A percentile compares a stretch with the other conserved stretches of the same genome.
Evolutionary conservation across 139 green algal species (phyloP).

Genomic region (Asterochloris sp.): DNA sequence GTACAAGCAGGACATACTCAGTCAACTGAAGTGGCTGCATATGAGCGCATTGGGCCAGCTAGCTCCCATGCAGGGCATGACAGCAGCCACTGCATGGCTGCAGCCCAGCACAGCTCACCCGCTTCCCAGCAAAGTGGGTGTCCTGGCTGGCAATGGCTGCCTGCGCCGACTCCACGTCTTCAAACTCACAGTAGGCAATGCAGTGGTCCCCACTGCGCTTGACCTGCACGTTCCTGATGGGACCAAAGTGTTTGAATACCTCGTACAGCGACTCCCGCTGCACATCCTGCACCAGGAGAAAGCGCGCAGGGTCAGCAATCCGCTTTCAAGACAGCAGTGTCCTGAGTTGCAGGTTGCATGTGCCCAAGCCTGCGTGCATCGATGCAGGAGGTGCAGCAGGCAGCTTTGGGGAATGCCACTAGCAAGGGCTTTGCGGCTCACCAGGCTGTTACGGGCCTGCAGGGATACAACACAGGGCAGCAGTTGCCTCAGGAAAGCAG

Average conservation of each 20-base stretch:
- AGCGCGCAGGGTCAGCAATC: not conserved
- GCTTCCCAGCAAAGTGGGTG: too few relatives aligned
- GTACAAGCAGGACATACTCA: too few relatives aligned
- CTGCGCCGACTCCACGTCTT: slow-evolving; percentile 25
- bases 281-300: slow-evolving; percentile 11
- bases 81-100: too few relatives aligned
- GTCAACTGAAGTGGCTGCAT: too few relatives aligned
- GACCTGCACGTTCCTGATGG: slow-evolving; percentile 27
- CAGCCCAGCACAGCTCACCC: too few relatives aligned
- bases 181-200: slow-evolving; percentile 59
- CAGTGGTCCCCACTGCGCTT: slow-evolving; percentile 43
- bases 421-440: too few relatives aligned
- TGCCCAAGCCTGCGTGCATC: not conserved
- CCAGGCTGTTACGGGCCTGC: too few relatives aligned
- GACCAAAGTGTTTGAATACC: slow-evolving; percentile 30
- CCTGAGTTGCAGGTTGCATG: not conserved
- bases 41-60: too few relatives aligned
- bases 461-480: too few relatives aligned
- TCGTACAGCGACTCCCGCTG: slow-evolving; percentile 30
- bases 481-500: too few relatives aligned
- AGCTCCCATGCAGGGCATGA: too few relatives aligned
- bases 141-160: slow-evolving; percentile 24
- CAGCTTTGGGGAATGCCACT: too few relatives aligned
- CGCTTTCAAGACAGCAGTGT: slow-evolving; percentile 2
- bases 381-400: not conserved